phyloP scores from a whole-genome alignment of 2,329 filamentous ascomycete species.

The Saccharata proteae region DNA sequence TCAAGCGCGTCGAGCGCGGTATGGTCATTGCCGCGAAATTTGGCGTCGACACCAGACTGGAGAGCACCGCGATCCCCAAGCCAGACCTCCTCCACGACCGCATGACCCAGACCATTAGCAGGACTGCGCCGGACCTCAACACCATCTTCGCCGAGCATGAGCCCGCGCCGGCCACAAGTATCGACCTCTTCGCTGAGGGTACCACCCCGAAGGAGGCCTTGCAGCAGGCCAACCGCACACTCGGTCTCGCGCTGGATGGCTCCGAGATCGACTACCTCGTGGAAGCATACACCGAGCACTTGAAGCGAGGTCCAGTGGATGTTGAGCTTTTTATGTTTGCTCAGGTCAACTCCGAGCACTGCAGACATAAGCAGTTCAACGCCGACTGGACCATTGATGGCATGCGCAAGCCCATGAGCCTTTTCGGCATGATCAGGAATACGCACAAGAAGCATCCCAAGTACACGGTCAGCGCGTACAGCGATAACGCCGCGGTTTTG shows the following conservation, averaged over 20 bases:
- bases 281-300: constrained; percentile 58
- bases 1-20: constrained; percentile 75
- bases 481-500: constrained; percentile 92
- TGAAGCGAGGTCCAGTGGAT: constrained; percentile 62
- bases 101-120: constrained; percentile 80
- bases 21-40: constrained; percentile 59
- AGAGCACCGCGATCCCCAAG: constrained; percentile 42
- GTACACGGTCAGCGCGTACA: constrained; percentile 89
- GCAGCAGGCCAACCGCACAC: constrained; percentile 68
- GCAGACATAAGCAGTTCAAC: constrained; percentile 84
- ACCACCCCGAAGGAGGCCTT: constrained; percentile 58
- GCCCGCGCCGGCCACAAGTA: constrained; percentile 55
- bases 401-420: constrained; percentile 59
- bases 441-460: constrained; percentile 70
- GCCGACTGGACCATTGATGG: constrained; percentile 93
- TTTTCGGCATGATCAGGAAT: constrained; percentile 95
- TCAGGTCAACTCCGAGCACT: constrained; percentile 97
- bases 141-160: constrained; percentile 66
- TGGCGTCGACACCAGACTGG: constrained; percentile 32
- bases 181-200: constrained; percentile 58
- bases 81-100: constrained; percentile 74
- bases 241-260: constrained; percentile 76
- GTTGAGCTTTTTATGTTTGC: constrained; percentile 99
- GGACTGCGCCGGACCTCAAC: constrained; percentile 54
- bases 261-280: constrained; percentile 90